phyloP scores from a whole-genome alignment of 257 asterid species.

The Avicennia marina region DNA sequence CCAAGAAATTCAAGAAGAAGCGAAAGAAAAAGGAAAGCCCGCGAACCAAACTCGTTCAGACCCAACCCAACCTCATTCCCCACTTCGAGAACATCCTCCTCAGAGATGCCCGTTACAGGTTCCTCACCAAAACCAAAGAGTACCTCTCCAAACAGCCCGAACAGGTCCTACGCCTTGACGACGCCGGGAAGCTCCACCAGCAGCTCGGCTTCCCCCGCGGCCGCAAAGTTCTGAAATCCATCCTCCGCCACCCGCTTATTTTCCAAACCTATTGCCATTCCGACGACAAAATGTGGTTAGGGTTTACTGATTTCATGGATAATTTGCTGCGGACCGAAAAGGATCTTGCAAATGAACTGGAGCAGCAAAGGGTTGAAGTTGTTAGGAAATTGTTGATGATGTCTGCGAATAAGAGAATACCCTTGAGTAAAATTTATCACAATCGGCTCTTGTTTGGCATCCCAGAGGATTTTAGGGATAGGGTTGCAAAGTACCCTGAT shows the following conservation, averaged over 20 bases:
- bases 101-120: constrained; percentile 62
- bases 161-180: constrained; percentile 69
- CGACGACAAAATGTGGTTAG: constrained; percentile 79
- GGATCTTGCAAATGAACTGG: constrained; percentile 36
- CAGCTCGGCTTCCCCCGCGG: constrained; percentile 93
- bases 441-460: constrained; percentile 74
- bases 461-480: constrained; percentile 79
- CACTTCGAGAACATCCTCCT: constrained; percentile 62
- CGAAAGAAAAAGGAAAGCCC: constrained; percentile 71
- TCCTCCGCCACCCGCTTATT: constrained; percentile 67
- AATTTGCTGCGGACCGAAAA: constrained; percentile 39
- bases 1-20: constrained; percentile 72
- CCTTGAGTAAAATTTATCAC: constrained; percentile 75
- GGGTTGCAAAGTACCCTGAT: constrained; percentile 55
- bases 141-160: constrained; percentile 72
- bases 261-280: constrained; percentile 65
- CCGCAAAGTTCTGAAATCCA: constrained; percentile 53
- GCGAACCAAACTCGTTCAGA: constrained; percentile 66
- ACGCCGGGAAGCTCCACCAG: constrained; percentile 80
- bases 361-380: constrained; percentile 44
- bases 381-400: constrained; percentile 82
- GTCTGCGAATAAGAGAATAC: constrained; percentile 57
- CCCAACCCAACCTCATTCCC: constrained; percentile 54
- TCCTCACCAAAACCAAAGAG: constrained; percentile 65
- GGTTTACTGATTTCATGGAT: constrained; percentile 74